Evolutionary conservation across 768 basidiomycete species (phyloP).

Genomic region (Tylopilus balloui): DNA sequence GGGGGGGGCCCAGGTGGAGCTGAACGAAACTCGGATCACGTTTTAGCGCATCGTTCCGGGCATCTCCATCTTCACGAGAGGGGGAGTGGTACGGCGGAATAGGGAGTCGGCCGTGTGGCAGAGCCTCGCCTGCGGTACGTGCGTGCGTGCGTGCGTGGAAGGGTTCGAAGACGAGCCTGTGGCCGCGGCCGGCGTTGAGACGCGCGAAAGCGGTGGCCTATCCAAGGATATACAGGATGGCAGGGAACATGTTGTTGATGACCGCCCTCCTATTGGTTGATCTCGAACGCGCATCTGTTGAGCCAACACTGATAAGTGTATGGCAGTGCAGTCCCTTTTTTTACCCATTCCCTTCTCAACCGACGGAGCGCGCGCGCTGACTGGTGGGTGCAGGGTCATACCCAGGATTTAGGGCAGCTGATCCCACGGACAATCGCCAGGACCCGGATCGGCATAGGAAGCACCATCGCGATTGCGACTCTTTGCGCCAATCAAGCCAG

Average conservation of each 20-base stretch:
- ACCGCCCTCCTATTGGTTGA: background rate
- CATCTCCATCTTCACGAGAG: slow-evolving; percentile 20
- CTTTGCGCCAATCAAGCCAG: slow-evolving; percentile 20
- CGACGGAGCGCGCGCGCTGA: background rate
- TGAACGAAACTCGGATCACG: slow-evolving; percentile 5
- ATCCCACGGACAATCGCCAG: slow-evolving; percentile 26
- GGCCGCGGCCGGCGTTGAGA: slow-evolving; percentile 4
- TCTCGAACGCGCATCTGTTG: slow-evolving; percentile 1
- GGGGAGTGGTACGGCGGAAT: slow-evolving; percentile 10
- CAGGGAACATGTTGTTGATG: background rate
- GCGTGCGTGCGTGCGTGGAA: too few species aligned
- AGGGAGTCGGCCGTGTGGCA: slow-evolving; percentile 9
- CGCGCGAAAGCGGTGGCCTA: slow-evolving; percentile 17
- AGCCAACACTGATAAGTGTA: slow-evolving; percentile 3
- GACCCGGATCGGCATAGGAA: slow-evolving; percentile 27
- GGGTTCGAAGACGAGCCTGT: too few species aligned
- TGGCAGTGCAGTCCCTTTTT: slow-evolving; percentile 1
- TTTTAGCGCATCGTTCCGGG: slow-evolving; percentile 20
- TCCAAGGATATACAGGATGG: slow-evolving; percentile 16
- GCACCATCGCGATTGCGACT: slow-evolving; percentile 9
- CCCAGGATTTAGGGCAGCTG: slow-evolving; percentile 24
- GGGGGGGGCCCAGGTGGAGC: background rate
- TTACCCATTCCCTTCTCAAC: slow-evolving; percentile 1
- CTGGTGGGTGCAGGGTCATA: slow-evolving; percentile 10
- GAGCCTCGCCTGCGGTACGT: background rate